These are phyloP conservation scores for Leptographium wingfieldii DNA, from an alignment of 2,329 filamentous ascomycete genomes.

Conservation along the genomic window DNA sequence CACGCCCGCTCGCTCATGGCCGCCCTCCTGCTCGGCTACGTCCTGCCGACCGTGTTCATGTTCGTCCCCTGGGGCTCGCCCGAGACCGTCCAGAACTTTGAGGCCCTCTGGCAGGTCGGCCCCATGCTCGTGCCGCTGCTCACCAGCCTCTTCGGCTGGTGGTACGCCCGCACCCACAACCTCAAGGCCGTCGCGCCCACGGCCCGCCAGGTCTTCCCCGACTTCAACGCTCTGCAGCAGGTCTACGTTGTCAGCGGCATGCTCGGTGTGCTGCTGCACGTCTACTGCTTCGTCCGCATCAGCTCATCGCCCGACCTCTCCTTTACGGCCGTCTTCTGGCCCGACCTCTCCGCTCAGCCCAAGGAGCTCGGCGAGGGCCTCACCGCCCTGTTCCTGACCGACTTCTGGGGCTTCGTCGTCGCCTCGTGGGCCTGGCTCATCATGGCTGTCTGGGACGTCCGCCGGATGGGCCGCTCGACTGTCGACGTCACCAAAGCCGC, in stretches of 20 bases:
- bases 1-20: constrained; percentile 4
- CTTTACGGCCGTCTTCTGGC: not conserved
- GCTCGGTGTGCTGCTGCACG: constrained; percentile 1
- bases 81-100: constrained; percentile 5
- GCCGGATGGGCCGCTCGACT: constrained; percentile 1
- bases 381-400: constrained; percentile 1
- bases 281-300: not conserved
- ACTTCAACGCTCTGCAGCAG: constrained; percentile 1
- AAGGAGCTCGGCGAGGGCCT: constrained; percentile 6
- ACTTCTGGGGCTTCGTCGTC: constrained; percentile 3
- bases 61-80: constrained; percentile 3
- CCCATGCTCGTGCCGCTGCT: constrained; percentile 8
- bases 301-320: not conserved
- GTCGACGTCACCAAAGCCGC: not conserved
- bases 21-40: constrained; percentile 6
- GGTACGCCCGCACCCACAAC: not conserved
- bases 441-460: constrained; percentile 6
- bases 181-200: not conserved
- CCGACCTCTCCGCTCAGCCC: not conserved
- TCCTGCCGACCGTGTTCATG: constrained; percentile 10
- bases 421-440: constrained; percentile 2
- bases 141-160: constrained; percentile 1
- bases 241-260: constrained; percentile 3
- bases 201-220: not conserved
- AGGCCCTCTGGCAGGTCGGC: constrained; percentile 10